Conservation (phyloP, 371 early-diverging fungal species). For the Funneliformis caledonium region DNA sequence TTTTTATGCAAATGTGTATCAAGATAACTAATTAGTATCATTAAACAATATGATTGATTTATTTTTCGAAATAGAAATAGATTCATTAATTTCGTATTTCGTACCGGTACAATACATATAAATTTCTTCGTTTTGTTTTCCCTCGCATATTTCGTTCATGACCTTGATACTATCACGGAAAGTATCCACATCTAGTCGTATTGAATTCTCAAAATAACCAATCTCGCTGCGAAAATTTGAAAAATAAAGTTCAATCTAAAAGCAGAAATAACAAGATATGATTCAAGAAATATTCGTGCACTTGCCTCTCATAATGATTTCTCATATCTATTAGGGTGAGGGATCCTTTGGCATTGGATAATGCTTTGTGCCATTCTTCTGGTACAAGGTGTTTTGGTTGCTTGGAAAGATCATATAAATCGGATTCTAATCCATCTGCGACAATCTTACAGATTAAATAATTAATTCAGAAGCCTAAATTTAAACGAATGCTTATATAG, state of each 20-base stretch:
- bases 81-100: not conserved
- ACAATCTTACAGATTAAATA: conserved; percentile 55
- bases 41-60: not conserved
- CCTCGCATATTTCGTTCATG: conserved; percentile 54
- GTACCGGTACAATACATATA: conserved; percentile 79
- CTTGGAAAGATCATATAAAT: conserved; percentile 60
- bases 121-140: conserved; percentile 61
- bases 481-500: not conserved
- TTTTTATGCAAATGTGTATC: not conserved
- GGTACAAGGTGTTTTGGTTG: conserved; percentile 70
- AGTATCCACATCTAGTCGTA: conserved; percentile 74
- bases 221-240: conserved; percentile 56
- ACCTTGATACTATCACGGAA: conserved; percentile 66
- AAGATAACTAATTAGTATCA: not conserved
- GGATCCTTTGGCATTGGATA: conserved; percentile 47
- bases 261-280: not conserved
- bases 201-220: conserved; percentile 71
- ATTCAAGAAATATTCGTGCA: not conserved
- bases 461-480: not conserved
- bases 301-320: conserved; percentile 76
- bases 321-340: conserved; percentile 73
- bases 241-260: not conserved
- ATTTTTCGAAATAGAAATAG: not conserved
- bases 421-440: conserved; percentile 51
- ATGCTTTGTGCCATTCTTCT: conserved; percentile 66